phyloP scores from a whole-genome alignment of 495 filamentous ascomycete genomes.

The Xylaria sp. region DNA sequence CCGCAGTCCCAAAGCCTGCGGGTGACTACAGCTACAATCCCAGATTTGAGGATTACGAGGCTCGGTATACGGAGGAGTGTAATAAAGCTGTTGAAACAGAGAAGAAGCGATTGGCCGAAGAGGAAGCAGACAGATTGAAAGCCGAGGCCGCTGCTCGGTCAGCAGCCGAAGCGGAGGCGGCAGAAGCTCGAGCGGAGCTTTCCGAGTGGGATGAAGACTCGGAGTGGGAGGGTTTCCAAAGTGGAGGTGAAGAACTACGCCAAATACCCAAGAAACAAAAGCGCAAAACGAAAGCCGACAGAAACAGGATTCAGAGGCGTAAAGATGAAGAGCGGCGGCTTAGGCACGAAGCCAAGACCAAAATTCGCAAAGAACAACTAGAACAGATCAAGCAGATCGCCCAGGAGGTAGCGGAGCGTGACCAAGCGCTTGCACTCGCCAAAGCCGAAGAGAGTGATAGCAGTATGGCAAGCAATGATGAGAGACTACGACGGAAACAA shows the following conservation, averaged over 20 bases:
- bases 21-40: constrained; percentile 94
- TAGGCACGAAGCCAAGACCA: constrained; percentile 73
- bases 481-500: constrained; percentile 73
- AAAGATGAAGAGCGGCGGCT: constrained; percentile 82
- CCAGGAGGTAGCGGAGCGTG: constrained; percentile 63
- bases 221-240: constrained; percentile 86
- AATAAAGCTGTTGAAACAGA: constrained; percentile 81
- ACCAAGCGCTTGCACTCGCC: constrained; percentile 42
- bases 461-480: constrained; percentile 59
- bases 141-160: constrained; percentile 60
- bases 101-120: constrained; percentile 72
- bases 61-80: constrained; percentile 73
- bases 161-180: constrained; percentile 66
- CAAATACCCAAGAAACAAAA: constrained; percentile 74
- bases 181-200: constrained; percentile 70
- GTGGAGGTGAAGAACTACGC: constrained; percentile 65
- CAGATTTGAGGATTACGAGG: constrained; percentile 80
- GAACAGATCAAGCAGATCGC: constrained; percentile 70
- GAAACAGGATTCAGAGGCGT: constrained; percentile 84
- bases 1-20: constrained; percentile 78
- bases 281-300: constrained; percentile 83
- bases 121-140: constrained; percentile 65
- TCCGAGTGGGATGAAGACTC: constrained; percentile 82
- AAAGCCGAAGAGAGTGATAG: constrained; percentile 51
- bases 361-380: constrained; percentile 71